A percentile compares a stretch with the other conserved stretches of the same genome.
Conservation (phyloP, 176 grass and related monocot genomes). For the Carex scoparia region DNA sequence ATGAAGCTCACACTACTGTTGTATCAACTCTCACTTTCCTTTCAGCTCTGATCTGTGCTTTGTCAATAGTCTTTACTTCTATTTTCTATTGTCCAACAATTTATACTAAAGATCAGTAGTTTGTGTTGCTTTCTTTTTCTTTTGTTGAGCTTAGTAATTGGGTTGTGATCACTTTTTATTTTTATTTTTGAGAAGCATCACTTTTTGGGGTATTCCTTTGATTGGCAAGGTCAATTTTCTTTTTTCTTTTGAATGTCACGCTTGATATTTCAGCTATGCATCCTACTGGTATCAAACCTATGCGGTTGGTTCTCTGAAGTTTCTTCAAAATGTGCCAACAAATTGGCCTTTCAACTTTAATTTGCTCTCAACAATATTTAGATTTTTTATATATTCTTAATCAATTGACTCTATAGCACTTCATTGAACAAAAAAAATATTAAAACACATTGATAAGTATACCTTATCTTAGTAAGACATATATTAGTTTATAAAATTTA, state of each 20-base stretch:
- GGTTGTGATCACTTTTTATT: background rate
- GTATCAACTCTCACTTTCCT: conserved; percentile 62
- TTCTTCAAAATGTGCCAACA: background rate
- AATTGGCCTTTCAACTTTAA: background rate
- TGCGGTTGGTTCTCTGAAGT: background rate
- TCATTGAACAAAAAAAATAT: background rate
- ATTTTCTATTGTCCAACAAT: conserved; percentile 31
- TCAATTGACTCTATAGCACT: background rate
- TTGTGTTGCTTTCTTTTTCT: background rate
- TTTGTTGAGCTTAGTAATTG: background rate
- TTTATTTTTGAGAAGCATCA: background rate
- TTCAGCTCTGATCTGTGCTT: conserved; percentile 53
- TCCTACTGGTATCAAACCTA: background rate
- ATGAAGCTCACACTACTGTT: conserved; percentile 41
- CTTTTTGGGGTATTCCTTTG: background rate
- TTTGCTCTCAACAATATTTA: background rate
- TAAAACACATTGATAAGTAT: background rate
- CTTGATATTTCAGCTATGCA: background rate
- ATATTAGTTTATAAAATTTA: background rate
- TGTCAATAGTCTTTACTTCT: conserved; percentile 48
- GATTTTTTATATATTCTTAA: background rate
- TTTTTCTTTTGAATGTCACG: background rate
- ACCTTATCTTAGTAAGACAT: background rate
- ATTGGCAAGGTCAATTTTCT: background rate
- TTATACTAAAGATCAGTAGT: background rate